Evolutionary conservation across 306 rosid species (phyloP).

Genomic region (Prunus mira): DNA sequence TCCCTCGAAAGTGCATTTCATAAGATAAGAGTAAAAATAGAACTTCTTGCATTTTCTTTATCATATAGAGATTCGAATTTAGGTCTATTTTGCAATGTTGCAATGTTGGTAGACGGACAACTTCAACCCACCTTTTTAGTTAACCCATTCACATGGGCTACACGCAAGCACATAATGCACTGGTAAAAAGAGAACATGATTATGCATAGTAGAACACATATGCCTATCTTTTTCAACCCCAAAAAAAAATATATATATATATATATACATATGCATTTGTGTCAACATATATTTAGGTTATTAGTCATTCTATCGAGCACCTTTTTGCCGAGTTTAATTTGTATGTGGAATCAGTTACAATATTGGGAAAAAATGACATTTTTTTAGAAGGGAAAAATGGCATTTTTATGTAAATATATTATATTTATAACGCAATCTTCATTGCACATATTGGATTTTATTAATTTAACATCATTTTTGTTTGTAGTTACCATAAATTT

Average conservation of each 20-base stretch:
- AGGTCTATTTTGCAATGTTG: background rate
- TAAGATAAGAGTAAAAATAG: background rate
- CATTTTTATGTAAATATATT: too few species aligned
- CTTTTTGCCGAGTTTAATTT: background rate
- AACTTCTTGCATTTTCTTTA: background rate
- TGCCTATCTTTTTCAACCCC: background rate
- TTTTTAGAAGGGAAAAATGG: too few species aligned
- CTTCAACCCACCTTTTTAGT: conserved; percentile 26
- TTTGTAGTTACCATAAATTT: too few species aligned
- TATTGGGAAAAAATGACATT: background rate
- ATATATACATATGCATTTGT: too few species aligned
- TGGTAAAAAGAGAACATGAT: background rate
- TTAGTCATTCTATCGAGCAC: background rate
- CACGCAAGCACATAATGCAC: background rate
- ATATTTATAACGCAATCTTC: background rate
- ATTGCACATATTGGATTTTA: background rate
- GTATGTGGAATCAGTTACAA: background rate
- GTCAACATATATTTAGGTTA: conserved; percentile 1
- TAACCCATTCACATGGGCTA: conserved; percentile 22
- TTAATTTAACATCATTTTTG: background rate
- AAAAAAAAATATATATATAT: too few species aligned
- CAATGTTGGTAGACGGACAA: conserved; percentile 27
- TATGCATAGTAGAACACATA: background rate
- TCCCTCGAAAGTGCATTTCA: background rate
- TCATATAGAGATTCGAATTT: background rate